These are phyloP conservation scores for Colletotrichum tabaci DNA, from an alignment of 2,329 filamentous ascomycete genomes.

Conservation along the genomic window DNA sequence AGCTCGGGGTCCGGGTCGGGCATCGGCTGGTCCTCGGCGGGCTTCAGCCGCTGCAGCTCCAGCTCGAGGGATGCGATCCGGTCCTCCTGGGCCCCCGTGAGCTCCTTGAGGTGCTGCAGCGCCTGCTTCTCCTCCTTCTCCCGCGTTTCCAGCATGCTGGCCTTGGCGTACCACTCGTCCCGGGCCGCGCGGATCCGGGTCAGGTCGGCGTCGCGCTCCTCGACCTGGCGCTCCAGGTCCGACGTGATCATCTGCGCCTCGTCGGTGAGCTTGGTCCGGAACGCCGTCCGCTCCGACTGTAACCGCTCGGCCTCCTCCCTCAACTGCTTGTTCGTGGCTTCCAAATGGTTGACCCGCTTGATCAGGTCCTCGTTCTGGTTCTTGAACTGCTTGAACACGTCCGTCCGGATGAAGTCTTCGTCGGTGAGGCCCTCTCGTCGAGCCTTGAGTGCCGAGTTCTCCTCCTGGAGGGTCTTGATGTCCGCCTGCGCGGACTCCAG, in stretches of 20 bases:
- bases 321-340: conserved; percentile 88
- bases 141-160: conserved; percentile 82
- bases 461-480: conserved; percentile 80
- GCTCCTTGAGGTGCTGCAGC: conserved; percentile 81
- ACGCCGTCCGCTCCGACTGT: conserved; percentile 87
- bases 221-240: conserved; percentile 87
- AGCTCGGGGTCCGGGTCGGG: conserved; percentile 62
- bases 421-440: conserved; percentile 83
- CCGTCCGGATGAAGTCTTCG: conserved; percentile 93
- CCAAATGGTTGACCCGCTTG: conserved; percentile 90
- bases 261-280: conserved; percentile 84
- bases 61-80: conserved; percentile 87
- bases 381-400: conserved; percentile 93
- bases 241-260: conserved; percentile 81
- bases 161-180: conserved; percentile 88
- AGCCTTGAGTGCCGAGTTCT: conserved; percentile 81
- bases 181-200: conserved; percentile 86
- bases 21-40: conserved; percentile 63
- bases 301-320: conserved; percentile 88
- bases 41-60: conserved; percentile 80
- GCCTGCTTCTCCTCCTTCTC: conserved; percentile 83
- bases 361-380: conserved; percentile 93
- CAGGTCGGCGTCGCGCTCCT: conserved; percentile 86
- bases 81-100: conserved; percentile 83
- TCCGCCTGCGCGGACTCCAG: conserved; percentile 84